A percentile compares a stretch with the other conserved stretches of the same genome.
Conservation (phyloP, 345 rosid genomes). For the Salix udensis region DNA sequence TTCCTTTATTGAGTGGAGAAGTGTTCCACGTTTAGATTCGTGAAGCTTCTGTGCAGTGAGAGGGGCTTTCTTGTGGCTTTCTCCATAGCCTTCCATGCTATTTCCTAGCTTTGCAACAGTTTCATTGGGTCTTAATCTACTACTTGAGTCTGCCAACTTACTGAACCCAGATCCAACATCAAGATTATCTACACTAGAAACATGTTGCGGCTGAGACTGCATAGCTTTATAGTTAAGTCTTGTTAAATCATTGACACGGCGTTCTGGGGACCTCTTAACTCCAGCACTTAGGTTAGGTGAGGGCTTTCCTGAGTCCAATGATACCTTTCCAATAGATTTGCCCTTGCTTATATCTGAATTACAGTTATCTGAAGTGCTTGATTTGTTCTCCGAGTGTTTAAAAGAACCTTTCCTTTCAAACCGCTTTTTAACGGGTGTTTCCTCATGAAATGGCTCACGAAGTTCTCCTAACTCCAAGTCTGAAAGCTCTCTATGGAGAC, state of each 20-base stretch:
- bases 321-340: constrained; percentile 50
- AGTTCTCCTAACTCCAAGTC: constrained; percentile 95
- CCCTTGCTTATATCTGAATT: constrained; percentile 49
- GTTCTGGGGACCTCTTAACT: constrained; percentile 49
- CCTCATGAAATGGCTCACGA: constrained; percentile 61
- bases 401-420: constrained; percentile 59
- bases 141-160: constrained; percentile 42
- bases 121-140: constrained; percentile 53
- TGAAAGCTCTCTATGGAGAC: constrained; percentile 70
- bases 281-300: constrained; percentile 40
- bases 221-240: constrained; percentile 37
- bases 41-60: constrained; percentile 34
- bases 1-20: constrained; percentile 45
- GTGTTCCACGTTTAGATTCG: constrained; percentile 51
- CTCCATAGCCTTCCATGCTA: constrained; percentile 60
- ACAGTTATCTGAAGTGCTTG: constrained; percentile 52
- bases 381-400: constrained; percentile 50
- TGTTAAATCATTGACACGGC: constrained; percentile 43
- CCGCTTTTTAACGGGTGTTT: constrained; percentile 46
- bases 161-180: constrained; percentile 44
- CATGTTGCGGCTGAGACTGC: constrained; percentile 50
- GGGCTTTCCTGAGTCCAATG: constrained; percentile 47
- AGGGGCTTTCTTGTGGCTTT: constrained; percentile 52
- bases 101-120: constrained; percentile 39
- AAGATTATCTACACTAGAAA: constrained; percentile 37